Evolutionary conservation across 257 asterid genomes (phyloP).

Genomic region (Capsicum pubescens): DNA sequence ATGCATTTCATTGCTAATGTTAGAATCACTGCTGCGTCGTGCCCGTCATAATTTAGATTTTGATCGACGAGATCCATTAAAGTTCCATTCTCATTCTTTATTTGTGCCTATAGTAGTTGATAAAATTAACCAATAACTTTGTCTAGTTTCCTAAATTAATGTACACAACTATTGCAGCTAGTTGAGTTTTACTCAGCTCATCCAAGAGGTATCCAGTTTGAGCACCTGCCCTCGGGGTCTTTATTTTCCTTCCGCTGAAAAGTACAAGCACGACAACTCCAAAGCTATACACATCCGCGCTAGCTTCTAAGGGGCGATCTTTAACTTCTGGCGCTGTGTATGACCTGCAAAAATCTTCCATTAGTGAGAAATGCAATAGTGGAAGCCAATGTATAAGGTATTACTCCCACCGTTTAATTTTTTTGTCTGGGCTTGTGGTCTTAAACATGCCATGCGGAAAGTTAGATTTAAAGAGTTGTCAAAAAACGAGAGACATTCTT

Average conservation of each 20-base stretch:
- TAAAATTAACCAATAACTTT: not conserved
- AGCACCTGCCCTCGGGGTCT: not conserved
- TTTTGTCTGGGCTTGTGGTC: no score
- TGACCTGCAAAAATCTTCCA: constrained; percentile 26
- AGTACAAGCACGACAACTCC: constrained; percentile 25
- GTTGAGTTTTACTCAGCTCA: constrained; percentile 14
- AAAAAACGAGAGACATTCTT: no score
- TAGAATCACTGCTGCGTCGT: not conserved
- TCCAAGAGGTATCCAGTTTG: not conserved
- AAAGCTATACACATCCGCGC: constrained; percentile 22
- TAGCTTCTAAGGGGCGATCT: not conserved
- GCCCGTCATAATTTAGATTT: not conserved
- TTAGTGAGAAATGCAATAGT: not conserved
- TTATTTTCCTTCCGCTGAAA: not conserved
- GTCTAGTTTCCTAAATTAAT: not conserved
- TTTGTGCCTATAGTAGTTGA: not conserved
- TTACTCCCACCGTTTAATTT: no score
- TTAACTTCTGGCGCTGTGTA: not conserved
- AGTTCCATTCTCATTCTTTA: not conserved
- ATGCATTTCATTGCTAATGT: not conserved
- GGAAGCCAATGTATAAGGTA: not conserved
- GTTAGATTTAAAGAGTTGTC: no score
- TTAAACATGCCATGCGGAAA: no score
- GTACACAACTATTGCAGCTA: not conserved
- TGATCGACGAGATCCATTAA: not conserved